These are phyloP conservation scores for Tuber brumale DNA, from an alignment of 495 filamentous ascomycete genomes.

Conservation along the genomic window DNA sequence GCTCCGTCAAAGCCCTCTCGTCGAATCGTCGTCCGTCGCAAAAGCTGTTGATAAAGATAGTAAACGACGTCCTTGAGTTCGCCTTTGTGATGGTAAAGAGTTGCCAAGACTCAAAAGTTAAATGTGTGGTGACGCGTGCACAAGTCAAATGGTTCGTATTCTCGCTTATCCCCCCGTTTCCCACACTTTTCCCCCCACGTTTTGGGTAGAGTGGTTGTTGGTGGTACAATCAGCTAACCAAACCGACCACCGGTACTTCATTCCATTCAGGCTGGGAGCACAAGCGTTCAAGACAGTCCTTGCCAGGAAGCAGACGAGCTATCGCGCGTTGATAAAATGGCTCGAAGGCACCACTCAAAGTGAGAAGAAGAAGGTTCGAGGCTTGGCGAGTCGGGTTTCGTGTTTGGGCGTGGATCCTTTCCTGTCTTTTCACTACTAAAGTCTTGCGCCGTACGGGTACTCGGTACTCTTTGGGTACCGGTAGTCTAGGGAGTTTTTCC, in stretches of 20 bases:
- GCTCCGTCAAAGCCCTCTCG: conserved; percentile 53
- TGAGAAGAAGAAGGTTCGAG: conserved; percentile 13
- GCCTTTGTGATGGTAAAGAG: conserved; percentile 61
- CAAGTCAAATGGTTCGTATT: conserved; percentile 62
- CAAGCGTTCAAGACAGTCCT: conserved; percentile 62
- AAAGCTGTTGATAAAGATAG: conserved; percentile 50
- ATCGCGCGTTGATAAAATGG: conserved; percentile 57
- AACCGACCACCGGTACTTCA: conserved; percentile 1
- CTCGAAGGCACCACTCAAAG: conserved; percentile 40
- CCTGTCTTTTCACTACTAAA: conserved; percentile 26
- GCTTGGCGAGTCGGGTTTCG: conserved; percentile 14
- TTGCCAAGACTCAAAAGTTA: conserved; percentile 44
- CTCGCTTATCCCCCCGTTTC: conserved; percentile 7
- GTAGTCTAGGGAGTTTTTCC: neutral
- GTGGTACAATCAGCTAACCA: neutral
- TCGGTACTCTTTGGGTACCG: neutral
- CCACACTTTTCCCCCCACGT: neutral
- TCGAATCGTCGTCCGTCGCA: neutral
- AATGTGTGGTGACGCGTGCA: conserved; percentile 41
- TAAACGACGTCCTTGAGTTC: conserved; percentile 59
- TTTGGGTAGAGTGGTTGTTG: neutral
- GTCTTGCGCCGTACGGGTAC: neutral
- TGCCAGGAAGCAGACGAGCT: conserved; percentile 61
- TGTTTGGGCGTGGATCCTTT: conserved; percentile 24
- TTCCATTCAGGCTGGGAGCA: conserved; percentile 51